Evolutionary conservation across 495 filamentous ascomycete genomes (phyloP).

Genomic region (Thozetella sp.): DNA sequence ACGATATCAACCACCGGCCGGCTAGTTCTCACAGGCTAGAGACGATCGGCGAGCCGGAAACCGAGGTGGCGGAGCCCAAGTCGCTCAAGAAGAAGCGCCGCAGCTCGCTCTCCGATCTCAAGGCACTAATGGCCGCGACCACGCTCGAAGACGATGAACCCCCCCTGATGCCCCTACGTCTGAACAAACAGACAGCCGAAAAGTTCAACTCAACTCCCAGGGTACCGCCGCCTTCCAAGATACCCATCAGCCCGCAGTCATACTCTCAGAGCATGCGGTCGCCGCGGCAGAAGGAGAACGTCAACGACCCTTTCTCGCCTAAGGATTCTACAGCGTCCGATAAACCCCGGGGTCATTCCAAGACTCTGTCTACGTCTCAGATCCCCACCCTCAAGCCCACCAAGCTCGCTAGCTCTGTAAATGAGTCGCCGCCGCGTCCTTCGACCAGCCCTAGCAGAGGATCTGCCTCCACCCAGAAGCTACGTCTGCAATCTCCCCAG

Average conservation of each 20-base stretch:
- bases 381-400: conserved; percentile 45
- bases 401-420: conserved; percentile 14
- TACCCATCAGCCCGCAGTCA: conserved; percentile 40
- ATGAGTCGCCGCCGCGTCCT: conserved; percentile 29
- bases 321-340: conserved; percentile 6
- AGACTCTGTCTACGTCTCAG: conserved; percentile 44
- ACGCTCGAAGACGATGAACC: conserved; percentile 40
- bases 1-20: conserved; percentile 45
- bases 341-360: conserved; percentile 25
- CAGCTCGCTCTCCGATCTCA: conserved; percentile 89
- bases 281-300: conserved; percentile 44
- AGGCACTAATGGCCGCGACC: conserved; percentile 54
- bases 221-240: conserved; percentile 38
- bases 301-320: conserved; percentile 24
- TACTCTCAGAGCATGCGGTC: conserved; percentile 24
- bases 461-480: conserved; percentile 53
- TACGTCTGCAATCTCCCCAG: conserved; percentile 87
- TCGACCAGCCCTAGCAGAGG: conserved; percentile 36
- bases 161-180: conserved; percentile 38
- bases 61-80: conserved; percentile 37
- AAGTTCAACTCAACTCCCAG: conserved; percentile 51
- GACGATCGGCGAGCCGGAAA: conserved; percentile 52
- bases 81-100: conserved; percentile 75
- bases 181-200: conserved; percentile 60
- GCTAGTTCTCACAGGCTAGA: conserved; percentile 46